phyloP scores from a whole-genome alignment of 768 basidiomycete genomes.

The Mrakia blollopis region DNA sequence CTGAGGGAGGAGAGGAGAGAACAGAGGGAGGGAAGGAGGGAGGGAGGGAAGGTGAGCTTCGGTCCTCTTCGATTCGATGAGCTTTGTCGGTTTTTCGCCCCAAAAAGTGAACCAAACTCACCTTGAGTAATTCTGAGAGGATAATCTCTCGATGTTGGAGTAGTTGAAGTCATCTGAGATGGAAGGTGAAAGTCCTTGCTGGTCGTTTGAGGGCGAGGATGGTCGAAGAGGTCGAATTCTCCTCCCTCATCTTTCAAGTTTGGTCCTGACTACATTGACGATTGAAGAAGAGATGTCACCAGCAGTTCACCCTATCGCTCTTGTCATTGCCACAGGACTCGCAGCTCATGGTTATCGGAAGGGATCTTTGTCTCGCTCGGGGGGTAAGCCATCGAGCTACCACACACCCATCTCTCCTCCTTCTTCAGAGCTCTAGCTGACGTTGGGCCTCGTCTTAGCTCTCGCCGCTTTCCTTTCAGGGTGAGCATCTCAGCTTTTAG shows the following conservation, averaged over 20 bases:
- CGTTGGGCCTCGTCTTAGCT: neutral
- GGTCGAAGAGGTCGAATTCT: too few relatives aligned
- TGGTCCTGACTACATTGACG: too few relatives aligned
- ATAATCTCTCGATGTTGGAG: neutral
- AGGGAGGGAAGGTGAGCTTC: neutral
- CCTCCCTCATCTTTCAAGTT: too few relatives aligned
- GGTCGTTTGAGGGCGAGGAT: too few relatives aligned
- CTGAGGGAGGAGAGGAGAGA: too few relatives aligned
- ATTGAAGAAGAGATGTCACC: neutral
- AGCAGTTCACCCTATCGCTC: neutral
- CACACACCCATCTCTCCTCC: neutral
- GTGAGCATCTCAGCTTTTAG: neutral
- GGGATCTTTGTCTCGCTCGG: neutral
- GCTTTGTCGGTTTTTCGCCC: neutral
- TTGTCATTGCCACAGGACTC: neutral
- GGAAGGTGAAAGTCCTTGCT: too few relatives aligned
- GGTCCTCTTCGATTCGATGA: neutral
- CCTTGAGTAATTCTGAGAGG: neutral
- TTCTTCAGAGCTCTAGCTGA: neutral
- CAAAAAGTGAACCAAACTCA: neutral
- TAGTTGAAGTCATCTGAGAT: too few relatives aligned
- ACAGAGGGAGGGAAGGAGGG: neutral
- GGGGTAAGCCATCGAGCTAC: neutral
- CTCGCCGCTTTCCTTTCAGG: neutral
- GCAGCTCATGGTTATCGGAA: conserved; percentile 1